Base-by-base conservation (phyloP, 2,329 filamentous ascomycete species). In the Ascomycota sp. region DNA sequence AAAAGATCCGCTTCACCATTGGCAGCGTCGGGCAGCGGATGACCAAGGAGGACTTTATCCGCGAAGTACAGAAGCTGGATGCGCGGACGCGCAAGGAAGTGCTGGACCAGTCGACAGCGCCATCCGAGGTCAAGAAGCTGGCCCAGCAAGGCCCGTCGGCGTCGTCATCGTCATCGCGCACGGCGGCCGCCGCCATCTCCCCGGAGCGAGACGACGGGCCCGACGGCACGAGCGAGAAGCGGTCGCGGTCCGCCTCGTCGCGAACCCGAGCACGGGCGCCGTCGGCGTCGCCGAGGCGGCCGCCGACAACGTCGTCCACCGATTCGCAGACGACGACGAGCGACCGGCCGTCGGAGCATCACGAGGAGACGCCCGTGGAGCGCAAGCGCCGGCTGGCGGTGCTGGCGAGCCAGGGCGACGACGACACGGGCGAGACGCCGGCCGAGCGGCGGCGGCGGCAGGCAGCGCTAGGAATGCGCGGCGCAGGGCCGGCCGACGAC, bases 31-130 rank as follows among this genome's bases (percentile, higher is more conserved):
- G 76, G 5, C 61, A 64, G 36, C 69, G 79, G 28, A 75, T 89
- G 68, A 83, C 66, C 36, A 85, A 85, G 52, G 69, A 75, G 4
- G 77, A 83, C 43, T 86, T 89, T 45, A 70, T 89, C 35, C 59
- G 64, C 28, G 71, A 81, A 44, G 73, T 89, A 43, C 69, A 72
- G 38, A 67, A 71, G 37, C 60, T 86, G 35, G 77, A 86, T 45
- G 65, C 68, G 17, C 69, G 69, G 42, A 69, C 72, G 10, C 63
- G 64, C 5, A 56, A 54, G 23, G 61, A 68, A 34, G 57, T 69
- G 2, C 52, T 69, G 4, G 59, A 65, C 23, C 54, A 57, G 32
- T 67, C 63, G 0, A 51, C 44, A 5, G 63, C 62, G 1, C 54
- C 63, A 0, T 48, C 52, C 4, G 53, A 50, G 1, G 44, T 68